These are phyloP conservation scores for Colletotrichum sp. DNA, from an alignment of 2,329 filamentous ascomycete genomes.

Conservation along the genomic window DNA sequence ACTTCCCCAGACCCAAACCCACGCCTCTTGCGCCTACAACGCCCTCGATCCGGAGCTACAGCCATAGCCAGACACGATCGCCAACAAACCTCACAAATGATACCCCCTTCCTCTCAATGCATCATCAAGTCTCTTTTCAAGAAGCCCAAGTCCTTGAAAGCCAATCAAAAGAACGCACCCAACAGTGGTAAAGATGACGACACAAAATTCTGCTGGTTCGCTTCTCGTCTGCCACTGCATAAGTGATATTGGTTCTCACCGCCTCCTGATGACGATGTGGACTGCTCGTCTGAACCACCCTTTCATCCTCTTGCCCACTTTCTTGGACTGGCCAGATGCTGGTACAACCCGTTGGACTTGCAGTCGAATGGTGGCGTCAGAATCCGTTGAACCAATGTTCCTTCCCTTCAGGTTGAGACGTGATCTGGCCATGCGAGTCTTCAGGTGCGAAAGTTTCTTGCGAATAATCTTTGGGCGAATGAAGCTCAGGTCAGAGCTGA, in stretches of 20 bases:
- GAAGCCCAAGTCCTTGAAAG: neutral
- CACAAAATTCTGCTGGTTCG: neutral
- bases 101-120: neutral
- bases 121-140: constrained; percentile 3
- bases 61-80: neutral
- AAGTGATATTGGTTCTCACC: neutral
- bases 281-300: constrained; percentile 5
- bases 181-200: neutral
- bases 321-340: neutral
- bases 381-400: neutral
- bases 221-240: neutral
- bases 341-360: neutral
- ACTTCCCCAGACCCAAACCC: neutral
- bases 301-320: neutral
- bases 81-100: neutral
- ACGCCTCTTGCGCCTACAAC: neutral
- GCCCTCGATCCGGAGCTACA: neutral
- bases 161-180: constrained; percentile 10
- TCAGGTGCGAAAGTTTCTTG: constrained; percentile 20
- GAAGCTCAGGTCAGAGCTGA: constrained; percentile 6
- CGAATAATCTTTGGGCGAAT: constrained; percentile 1
- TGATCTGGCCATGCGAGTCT: constrained; percentile 14
- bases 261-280: neutral
- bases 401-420: constrained; percentile 6
- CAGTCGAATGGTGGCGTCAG: neutral